Percentiles rank a stretch among this genome's conserved stretches.
Conservation (phyloP, 2,329 filamentous ascomycete genomes). For the Exutisphaerella laricina region DNA sequence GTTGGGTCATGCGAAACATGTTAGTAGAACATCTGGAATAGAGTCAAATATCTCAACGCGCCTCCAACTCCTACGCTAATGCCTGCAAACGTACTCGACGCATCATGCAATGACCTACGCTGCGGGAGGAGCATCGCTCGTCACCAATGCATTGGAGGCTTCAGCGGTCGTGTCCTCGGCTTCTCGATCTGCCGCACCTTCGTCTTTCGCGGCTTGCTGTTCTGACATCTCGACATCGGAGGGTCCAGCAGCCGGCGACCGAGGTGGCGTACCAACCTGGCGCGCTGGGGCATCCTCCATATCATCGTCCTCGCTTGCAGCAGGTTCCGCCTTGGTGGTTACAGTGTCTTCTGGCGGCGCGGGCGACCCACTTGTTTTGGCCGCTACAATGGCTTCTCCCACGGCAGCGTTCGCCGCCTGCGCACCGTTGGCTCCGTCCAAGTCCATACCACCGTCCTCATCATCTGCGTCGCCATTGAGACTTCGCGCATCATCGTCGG, state of each 20-base stretch:
- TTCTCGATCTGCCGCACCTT: slow-evolving; percentile 28
- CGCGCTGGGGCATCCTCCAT: slow-evolving; percentile 29
- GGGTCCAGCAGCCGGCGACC: slow-evolving; percentile 13
- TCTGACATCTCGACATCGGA: slow-evolving; percentile 17
- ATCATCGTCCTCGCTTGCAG: slow-evolving; percentile 23
- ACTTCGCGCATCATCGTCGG: slow-evolving; percentile 28
- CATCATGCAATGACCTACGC: neutral
- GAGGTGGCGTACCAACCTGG: slow-evolving; percentile 16
- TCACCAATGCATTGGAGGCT: slow-evolving; percentile 25
- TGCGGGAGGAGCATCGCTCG: neutral
- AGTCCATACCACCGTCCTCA: slow-evolving; percentile 19
- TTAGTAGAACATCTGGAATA: no score
- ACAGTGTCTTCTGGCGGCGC: slow-evolving; percentile 8
- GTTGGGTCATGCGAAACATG: no score
- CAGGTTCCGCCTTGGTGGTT: slow-evolving; percentile 8
- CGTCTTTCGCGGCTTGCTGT: slow-evolving; percentile 26
- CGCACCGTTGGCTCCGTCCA: slow-evolving; percentile 24
- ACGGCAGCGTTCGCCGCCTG: slow-evolving; percentile 22
- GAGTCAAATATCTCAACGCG: no score
- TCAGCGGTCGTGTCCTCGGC: slow-evolving; percentile 29
- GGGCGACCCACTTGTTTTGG: slow-evolving; percentile 23
- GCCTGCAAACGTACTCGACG: no score
- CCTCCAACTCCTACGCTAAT: neutral
- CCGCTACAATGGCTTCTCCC: slow-evolving; percentile 22
- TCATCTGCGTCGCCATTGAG: slow-evolving; percentile 28